A percentile compares a stretch with the other conserved stretches of the same genome.
Conservation (phyloP, 768 basidiomycete genomes). For the Lactifluus hygrophoroides region DNA sequence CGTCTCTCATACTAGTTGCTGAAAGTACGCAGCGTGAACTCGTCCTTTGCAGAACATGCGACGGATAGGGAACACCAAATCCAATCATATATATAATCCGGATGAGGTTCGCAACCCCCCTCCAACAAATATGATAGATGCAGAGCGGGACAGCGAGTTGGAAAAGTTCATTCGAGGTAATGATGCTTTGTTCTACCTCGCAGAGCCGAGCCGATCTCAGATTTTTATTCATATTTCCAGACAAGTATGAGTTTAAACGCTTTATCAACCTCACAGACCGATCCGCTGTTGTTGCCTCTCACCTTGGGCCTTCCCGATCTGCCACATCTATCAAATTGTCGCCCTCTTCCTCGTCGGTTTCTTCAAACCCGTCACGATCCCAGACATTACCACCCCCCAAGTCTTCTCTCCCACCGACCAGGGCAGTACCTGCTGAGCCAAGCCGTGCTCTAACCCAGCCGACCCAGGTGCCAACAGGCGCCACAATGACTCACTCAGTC, state of each 20-base stretch:
- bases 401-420: constrained; percentile 10
- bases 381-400: constrained; percentile 20
- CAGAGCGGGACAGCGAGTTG: constrained; percentile 80
- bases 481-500: constrained; percentile 24
- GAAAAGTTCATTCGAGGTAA: constrained; percentile 86
- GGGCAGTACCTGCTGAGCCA: constrained; percentile 2
- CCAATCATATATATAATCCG: constrained; percentile 75
- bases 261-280: constrained; percentile 37
- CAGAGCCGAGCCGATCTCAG: not conserved
- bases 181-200: constrained; percentile 26
- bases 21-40: constrained; percentile 12
- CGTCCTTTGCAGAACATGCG: constrained; percentile 57
- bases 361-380: constrained; percentile 11
- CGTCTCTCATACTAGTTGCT: constrained; percentile 22
- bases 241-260: constrained; percentile 71
- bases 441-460: not conserved
- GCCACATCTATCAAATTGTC: constrained; percentile 18
- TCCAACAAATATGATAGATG: constrained; percentile 68
- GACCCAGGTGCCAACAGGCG: not conserved
- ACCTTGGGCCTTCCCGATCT: constrained; percentile 28
- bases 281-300: constrained; percentile 24
- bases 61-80: constrained; percentile 69
- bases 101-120: constrained; percentile 78
- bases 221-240: constrained; percentile 30
- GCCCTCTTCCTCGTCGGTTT: constrained; percentile 1